Base-by-base conservation (phyloP, 1,284 basidiomycete species). In the Papiliotrema flavescens region DNA sequence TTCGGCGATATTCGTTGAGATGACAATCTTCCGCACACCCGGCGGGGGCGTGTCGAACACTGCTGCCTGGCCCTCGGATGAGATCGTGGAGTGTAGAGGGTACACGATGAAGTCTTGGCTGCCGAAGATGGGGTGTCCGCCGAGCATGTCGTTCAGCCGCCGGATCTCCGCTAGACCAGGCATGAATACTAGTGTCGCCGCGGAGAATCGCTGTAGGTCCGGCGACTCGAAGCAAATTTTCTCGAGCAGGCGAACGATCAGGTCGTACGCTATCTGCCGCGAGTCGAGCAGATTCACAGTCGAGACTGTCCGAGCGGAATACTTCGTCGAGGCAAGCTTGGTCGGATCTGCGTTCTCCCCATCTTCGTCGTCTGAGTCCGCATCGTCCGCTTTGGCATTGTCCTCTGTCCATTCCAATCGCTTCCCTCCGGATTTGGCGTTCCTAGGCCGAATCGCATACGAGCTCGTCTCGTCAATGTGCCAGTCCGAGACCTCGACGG, bases 161-260 rank as follows among this genome's bases (percentile, higher is more conserved):
- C 94, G 85, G 55, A 99, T 99, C 75, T 97, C 94, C 23, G 83
- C 74, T 63, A 95, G 76, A 50, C 95, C 96, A 7, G 96, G 95
- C 84, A 98, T 85, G 76, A 98, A 98, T 57, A 98, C 81, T 37
- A 99, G 79, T 44, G 90, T 84, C 0, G 95, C 96, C 2, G 83
- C 78, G 2, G 92, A 96, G 75, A 85, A 94, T 0, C 53, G 51
- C 1, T 22, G 36, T 6, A 69, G 57, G 0, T 53, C 44, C 0
- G 69, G 60, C 59, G 86, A 84, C 49, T 85, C 82, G 58, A 90
- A 87, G 71, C 93, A 98, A n/a, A 98, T 80, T 32, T 81, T 81
- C 72, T 97, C 92, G 32, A 98, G 79, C 3, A 98, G 78, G n/a
- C 83, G 80, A 55, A 95, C 69, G 68, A 97, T 90, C 17, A 97